These are phyloP conservation scores for Diplodia corticola DNA, from an alignment of 2,329 filamentous ascomycete genomes.

Conservation along the genomic window DNA sequence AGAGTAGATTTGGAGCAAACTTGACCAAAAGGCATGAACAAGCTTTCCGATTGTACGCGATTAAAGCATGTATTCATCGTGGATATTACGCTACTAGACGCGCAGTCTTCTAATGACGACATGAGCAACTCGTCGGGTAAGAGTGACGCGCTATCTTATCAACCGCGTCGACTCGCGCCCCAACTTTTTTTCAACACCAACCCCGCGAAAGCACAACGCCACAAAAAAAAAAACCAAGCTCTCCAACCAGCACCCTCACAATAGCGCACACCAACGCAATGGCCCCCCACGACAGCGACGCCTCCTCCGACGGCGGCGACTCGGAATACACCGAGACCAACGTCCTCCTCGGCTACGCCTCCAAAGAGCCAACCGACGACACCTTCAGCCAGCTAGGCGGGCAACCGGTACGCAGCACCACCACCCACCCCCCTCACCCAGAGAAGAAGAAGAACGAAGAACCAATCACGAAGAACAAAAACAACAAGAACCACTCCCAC, in stretches of 20 bases:
- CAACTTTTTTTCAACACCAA: conserved; percentile 13
- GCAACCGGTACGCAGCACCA: conserved; percentile 69
- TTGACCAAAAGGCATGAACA: too few species aligned
- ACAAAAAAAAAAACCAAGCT: too few species aligned
- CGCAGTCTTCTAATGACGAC: neutral
- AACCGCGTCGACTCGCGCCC: neutral
- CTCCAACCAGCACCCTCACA: neutral
- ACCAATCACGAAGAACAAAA: too few species aligned
- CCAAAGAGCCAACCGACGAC: conserved; percentile 76
- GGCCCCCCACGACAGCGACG: conserved; percentile 84
- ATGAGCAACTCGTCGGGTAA: neutral
- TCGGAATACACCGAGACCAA: conserved; percentile 73
- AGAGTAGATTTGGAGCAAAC: too few species aligned
- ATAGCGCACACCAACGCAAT: conserved; percentile 45
- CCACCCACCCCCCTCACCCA: neutral
- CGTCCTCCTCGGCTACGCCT: conserved; percentile 86
- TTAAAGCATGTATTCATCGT: too few species aligned
- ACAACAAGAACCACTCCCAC: too few species aligned
- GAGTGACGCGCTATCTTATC: neutral
- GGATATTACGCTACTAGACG: too few species aligned
- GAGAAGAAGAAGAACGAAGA: too few species aligned
- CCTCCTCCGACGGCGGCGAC: conserved; percentile 69
- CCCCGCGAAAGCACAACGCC: neutral
- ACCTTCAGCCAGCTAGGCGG: conserved; percentile 86
- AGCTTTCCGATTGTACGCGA: too few species aligned